Percentiles rank a stretch among this genome's conserved stretches.
Evolutionary conservation across 371 early-diverging fungal genomes (phyloP).

Genomic region (Mucor plumbeus): DNA sequence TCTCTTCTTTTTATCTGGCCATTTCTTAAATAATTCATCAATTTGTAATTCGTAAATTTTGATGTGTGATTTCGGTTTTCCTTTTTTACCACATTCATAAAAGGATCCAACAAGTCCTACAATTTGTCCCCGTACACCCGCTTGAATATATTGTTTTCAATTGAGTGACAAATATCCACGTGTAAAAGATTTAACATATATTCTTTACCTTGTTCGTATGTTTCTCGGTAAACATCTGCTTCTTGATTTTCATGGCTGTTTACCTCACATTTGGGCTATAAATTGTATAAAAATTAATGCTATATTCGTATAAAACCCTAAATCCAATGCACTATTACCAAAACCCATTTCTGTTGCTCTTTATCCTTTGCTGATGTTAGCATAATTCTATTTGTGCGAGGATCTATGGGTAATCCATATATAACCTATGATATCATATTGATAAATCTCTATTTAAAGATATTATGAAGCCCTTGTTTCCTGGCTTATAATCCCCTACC

Average conservation of each 20-base stretch:
- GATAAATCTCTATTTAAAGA: not conserved
- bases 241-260: slow-evolving; percentile 60
- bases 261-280: slow-evolving; percentile 61
- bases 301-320: not conserved
- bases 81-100: slow-evolving; percentile 50
- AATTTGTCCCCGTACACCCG: slow-evolving; percentile 56
- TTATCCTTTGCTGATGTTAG: slow-evolving; percentile 55
- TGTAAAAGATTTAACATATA: not conserved
- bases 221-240: slow-evolving; percentile 57
- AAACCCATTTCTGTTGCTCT: slow-evolving; percentile 53
- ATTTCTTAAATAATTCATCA: slow-evolving; percentile 52
- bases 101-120: slow-evolving; percentile 48
- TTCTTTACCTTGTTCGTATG: slow-evolving; percentile 63
- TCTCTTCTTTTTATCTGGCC: slow-evolving; percentile 58
- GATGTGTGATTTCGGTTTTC: slow-evolving; percentile 50
- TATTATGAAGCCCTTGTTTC: not conserved
- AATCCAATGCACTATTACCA: slow-evolving; percentile 33
- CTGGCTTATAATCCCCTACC: not conserved
- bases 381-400: slow-evolving; percentile 50
- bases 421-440: slow-evolving; percentile 45
- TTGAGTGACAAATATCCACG: not conserved
- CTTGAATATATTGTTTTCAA: slow-evolving; percentile 26
- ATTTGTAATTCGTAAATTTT: slow-evolving; percentile 62
- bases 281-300: not conserved
- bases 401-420: slow-evolving; percentile 61